phyloP scores from a whole-genome alignment of 1,284 basidiomycete genomes.

The Microbotryomycetes sp. region DNA sequence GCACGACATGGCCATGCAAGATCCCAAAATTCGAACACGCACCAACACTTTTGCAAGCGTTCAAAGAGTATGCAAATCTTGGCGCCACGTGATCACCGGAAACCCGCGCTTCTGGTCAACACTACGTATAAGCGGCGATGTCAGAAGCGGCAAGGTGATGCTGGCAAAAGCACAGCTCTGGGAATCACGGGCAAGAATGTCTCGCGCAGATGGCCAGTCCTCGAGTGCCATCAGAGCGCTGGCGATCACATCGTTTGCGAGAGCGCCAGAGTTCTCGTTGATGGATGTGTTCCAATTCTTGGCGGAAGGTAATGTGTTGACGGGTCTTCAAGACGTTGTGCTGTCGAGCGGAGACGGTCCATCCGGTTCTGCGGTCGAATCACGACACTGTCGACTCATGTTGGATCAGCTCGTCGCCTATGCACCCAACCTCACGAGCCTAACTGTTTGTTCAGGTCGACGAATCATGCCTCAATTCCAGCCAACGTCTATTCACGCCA shows the following conservation, averaged over 20 bases:
- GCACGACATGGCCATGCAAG: neutral
- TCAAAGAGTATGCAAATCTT: conserved; percentile 17
- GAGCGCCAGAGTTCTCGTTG: too few species aligned
- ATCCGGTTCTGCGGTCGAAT: neutral
- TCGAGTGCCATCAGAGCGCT: neutral
- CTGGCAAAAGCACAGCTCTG: conserved; percentile 5
- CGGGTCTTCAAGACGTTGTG: neutral
- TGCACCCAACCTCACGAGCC: neutral
- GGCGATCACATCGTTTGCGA: neutral
- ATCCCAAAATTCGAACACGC: neutral
- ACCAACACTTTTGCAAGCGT: conserved; percentile 9
- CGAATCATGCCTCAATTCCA: neutral
- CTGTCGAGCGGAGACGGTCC: neutral
- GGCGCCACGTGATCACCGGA: conserved; percentile 11
- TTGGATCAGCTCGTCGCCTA: neutral
- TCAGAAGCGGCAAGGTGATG: conserved; percentile 12
- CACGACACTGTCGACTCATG: neutral
- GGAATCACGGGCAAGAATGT: neutral
- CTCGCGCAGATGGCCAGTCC: neutral
- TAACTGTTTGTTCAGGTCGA: neutral
- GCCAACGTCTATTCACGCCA: neutral
- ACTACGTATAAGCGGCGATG: conserved; percentile 16
- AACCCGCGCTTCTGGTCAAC: conserved; percentile 17
- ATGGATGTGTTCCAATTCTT: too few species aligned
- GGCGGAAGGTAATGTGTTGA: neutral